Percentiles rank a stretch among this genome's conserved stretches.
Evolutionary conservation across 129 eudicot genomes (phyloP).

Genomic region (Cynara cardunculus): DNA sequence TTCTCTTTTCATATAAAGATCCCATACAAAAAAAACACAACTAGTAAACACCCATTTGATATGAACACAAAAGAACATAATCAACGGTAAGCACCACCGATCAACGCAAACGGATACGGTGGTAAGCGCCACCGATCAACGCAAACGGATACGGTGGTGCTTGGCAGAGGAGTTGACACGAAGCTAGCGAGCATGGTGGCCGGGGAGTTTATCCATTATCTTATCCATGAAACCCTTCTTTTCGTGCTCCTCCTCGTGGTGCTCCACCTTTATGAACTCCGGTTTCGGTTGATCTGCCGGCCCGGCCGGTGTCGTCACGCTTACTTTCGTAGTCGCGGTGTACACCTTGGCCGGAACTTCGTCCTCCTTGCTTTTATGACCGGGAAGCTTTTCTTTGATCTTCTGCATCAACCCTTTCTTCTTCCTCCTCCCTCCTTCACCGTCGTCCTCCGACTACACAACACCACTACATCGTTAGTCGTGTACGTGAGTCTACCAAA

Average conservation of each 20-base stretch:
- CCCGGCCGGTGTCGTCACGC: conserved; percentile 30
- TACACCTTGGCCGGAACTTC: conserved; percentile 17
- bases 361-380: conserved; percentile 41
- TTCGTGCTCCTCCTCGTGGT: conserved; percentile 57
- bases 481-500: too few species aligned
- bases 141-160: not conserved
- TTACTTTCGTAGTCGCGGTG: conserved; percentile 27
- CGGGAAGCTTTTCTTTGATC: conserved; percentile 75
- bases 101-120: too few species aligned
- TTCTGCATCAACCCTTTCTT: conserved; percentile 69
- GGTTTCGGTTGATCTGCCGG: conserved; percentile 18
- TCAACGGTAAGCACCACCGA: too few species aligned
- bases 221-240: conserved; percentile 69
- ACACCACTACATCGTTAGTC: not conserved
- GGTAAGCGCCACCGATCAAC: too few species aligned
- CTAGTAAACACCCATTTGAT: too few species aligned
- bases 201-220: conserved; percentile 77
- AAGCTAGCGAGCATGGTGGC: conserved; percentile 41
- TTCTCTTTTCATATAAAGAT: not conserved
- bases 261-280: conserved; percentile 30
- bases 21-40: not conserved
- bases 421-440: conserved; percentile 53
- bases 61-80: not conserved
- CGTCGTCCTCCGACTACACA: conserved; percentile 57
- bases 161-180: not conserved